Conservation (phyloP, 208 protist genomes). For the Jaenimonas drosophilae region DNA sequence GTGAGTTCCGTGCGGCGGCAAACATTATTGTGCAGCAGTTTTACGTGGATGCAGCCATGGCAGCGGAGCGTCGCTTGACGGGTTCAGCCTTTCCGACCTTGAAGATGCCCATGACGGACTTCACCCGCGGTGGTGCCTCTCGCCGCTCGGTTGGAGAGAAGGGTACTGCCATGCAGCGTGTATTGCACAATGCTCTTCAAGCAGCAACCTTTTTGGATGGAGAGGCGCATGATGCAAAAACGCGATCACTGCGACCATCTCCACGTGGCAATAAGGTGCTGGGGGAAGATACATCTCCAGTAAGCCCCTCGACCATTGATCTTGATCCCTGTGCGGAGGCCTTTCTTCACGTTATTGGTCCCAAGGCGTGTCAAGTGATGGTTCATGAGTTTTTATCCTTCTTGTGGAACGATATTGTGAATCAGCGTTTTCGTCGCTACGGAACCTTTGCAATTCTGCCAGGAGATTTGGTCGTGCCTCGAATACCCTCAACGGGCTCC, state of each 20-base stretch:
- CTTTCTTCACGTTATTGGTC: conserved; percentile 70
- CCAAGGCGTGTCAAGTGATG: conserved; percentile 53
- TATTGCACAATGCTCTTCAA: conserved; percentile 75
- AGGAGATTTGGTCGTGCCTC: conserved; percentile 79
- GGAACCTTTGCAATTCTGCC: conserved; percentile 76
- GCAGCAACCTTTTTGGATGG: conserved; percentile 34
- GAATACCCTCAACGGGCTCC: conserved; percentile 5
- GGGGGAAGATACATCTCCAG: too few species aligned
- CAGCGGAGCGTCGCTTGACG: conserved; percentile 42
- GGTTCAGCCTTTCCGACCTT: conserved; percentile 34
- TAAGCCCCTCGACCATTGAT: too few species aligned
- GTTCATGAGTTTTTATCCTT: conserved; percentile 81
- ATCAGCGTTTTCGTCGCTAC: conserved; percentile 78
- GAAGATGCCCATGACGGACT: conserved; percentile 33
- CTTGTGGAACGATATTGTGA: conserved; percentile 85
- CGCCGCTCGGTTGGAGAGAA: conserved; percentile 43
- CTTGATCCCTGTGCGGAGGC: conserved; percentile 74
- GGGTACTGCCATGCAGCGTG: conserved; percentile 61
- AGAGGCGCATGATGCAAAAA: conserved; percentile 13
- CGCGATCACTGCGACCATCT: too few species aligned
- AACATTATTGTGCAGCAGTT: conserved; percentile 85
- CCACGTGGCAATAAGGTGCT: neutral
- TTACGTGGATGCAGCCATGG: conserved; percentile 60
- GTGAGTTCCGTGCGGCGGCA: conserved; percentile 71
- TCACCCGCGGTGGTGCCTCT: conserved; percentile 7